Evolutionary conservation across 2,329 filamentous ascomycete genomes (phyloP), one percentile per base, ranked within the genome.

Genomic region (Aspergillus uvarum): DNA sequence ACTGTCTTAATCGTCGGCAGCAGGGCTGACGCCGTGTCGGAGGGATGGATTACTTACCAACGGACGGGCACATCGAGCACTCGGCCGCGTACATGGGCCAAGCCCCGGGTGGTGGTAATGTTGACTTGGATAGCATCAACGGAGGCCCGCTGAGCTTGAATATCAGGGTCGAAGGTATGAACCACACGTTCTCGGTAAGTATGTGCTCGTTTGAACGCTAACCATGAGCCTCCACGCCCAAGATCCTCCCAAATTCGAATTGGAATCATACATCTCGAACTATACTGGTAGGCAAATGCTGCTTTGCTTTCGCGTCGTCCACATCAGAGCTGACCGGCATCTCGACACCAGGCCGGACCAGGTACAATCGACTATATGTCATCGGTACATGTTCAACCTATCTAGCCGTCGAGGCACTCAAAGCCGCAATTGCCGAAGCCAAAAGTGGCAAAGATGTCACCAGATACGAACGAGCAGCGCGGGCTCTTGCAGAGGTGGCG

Each of bases 231-330:
- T 63, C 19, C 26, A 42, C 10, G 48, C 52, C 12, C 12, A 35
- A 94, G 91, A 92, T 51, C 77, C 85, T 6, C 93, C 94, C 10
- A 96, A 94, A 72, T 89, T 98, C 67, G 95, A 98, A 70, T 84
- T 99, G 47, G 92, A 97, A 62, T 86, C 89, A 42, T 98, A 97
- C 76, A 89, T 96, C 53, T 84, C 89, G 66, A 96, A 97, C 72
- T 99, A 98, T 77, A 83, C 82, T 73, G 92, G 93, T 93, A 78
- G 50, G 79, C 66, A 5, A 55, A 52, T 5, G 0, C 12, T 5
- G 10, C 38, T 32, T 19, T n/a, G 8, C 26, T 14, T 12, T 48
- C 6, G 2, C 2, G 7, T 29, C 4, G 32, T 47, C 3, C 16
- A 44, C 8, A 7, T 29, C 54, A 14, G 65, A 29, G 60, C 54